phyloP scores from a whole-genome alignment of 2,329 filamentous ascomycete species.

The Fusarium scirpi region DNA sequence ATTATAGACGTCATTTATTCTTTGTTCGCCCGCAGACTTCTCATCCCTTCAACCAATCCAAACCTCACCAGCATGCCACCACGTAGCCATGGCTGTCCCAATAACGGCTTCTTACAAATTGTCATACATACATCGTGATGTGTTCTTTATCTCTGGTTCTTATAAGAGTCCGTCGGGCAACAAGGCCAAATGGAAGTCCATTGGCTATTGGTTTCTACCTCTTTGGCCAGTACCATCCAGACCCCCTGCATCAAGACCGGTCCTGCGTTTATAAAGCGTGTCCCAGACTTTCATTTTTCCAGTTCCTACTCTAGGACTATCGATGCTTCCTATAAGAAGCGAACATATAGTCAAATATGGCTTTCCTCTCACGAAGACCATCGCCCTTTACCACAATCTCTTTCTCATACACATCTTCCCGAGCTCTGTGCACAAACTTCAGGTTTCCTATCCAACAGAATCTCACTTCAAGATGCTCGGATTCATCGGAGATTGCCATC shows the following conservation, averaged over 20 bases:
- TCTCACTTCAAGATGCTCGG: no score
- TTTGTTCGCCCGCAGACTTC: background rate
- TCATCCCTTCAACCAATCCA: background rate
- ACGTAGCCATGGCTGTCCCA: background rate
- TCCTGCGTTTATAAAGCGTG: background rate
- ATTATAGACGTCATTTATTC: no score
- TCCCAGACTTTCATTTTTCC: background rate
- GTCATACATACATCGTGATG: no score
- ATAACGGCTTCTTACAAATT: background rate
- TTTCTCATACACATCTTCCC: no score
- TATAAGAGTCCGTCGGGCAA: conserved; percentile 1
- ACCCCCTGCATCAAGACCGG: background rate
- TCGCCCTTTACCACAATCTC: background rate
- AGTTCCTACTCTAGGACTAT: conserved; percentile 10
- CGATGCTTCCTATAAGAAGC: no score
- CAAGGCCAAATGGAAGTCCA: conserved; percentile 17
- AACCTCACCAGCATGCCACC: background rate
- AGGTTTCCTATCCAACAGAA: no score
- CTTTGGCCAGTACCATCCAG: background rate
- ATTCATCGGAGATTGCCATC: no score
- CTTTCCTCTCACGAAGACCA: background rate
- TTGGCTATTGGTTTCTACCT: background rate
- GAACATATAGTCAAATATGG: background rate
- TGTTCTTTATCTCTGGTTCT: background rate
- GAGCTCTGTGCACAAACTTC: no score